Evolutionary conservation across 1,284 basidiomycete genomes (phyloP).

Genomic region (Austroboletus niveus): DNA sequence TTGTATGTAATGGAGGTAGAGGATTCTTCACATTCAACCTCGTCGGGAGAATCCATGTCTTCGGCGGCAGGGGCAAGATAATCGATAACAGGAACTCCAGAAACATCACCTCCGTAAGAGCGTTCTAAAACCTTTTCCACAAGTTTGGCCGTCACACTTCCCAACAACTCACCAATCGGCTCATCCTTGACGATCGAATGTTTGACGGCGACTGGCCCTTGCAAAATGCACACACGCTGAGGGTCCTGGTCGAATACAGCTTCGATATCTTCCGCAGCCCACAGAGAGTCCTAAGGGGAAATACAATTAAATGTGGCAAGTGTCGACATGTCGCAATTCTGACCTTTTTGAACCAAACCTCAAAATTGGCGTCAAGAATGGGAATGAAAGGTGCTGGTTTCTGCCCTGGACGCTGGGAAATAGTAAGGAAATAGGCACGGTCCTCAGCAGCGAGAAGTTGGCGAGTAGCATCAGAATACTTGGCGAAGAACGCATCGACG

Average conservation of each 20-base stretch:
- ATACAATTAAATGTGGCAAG: constrained; percentile 17
- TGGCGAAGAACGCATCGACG: constrained; percentile 81
- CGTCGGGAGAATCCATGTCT: constrained; percentile 38
- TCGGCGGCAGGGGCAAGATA: constrained; percentile 72
- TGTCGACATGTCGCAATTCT: constrained; percentile 15
- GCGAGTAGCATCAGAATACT: constrained; percentile 78
- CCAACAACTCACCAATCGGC: constrained; percentile 89
- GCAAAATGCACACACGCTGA: constrained; percentile 95
- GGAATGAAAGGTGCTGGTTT: constrained; percentile 99
- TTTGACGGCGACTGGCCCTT: constrained; percentile 94
- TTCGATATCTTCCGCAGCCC: constrained; percentile 98
- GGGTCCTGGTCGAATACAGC: constrained; percentile 98
- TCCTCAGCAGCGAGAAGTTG: constrained; percentile 96
- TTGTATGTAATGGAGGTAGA: constrained; percentile 55
- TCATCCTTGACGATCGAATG: constrained; percentile 89
- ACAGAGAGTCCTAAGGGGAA: constrained; percentile 80
- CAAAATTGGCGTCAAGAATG: constrained; percentile 90
- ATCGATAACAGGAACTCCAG: constrained; percentile 79
- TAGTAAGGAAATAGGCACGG: constrained; percentile 92
- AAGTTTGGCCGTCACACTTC: constrained; percentile 80
- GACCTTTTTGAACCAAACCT: constrained; percentile 99
- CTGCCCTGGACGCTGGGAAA: constrained; percentile 92
- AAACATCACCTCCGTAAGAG: constrained; percentile 78
- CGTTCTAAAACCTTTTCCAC: constrained; percentile 80
- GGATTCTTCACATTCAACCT: constrained; percentile 48